These are phyloP conservation scores for Escovopsis weberi DNA, from an alignment of 2,329 filamentous ascomycete genomes.

Conservation along the genomic window DNA sequence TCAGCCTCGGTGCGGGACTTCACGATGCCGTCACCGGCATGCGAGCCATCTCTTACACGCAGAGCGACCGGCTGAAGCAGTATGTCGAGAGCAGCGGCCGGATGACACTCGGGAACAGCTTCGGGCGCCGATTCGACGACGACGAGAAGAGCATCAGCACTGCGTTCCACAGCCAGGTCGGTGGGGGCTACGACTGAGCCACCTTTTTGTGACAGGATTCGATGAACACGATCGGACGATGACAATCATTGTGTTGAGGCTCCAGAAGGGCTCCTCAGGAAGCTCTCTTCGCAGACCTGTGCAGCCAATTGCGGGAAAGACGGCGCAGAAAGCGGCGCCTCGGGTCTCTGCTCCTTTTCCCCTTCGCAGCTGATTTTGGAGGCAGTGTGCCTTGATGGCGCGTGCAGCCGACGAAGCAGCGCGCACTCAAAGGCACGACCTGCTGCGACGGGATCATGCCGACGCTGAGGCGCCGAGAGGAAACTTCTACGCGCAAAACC, in stretches of 20 bases:
- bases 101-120: constrained; percentile 50
- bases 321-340: too few species aligned
- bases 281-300: constrained; percentile 1
- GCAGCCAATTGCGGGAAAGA: too few species aligned
- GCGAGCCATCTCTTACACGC: constrained; percentile 43
- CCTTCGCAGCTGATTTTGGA: constrained; percentile 1
- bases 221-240: constrained; percentile 15
- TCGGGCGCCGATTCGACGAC: constrained; percentile 64
- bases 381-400: too few species aligned
- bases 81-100: constrained; percentile 81
- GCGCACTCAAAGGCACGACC: too few species aligned
- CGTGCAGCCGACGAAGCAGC: too few species aligned
- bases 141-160: constrained; percentile 94
- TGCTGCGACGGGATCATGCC: too few species aligned
- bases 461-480: too few species aligned
- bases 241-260: constrained; percentile 12
- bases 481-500: too few species aligned
- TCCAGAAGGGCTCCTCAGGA: background rate
- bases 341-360: too few species aligned
- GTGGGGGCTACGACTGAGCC: constrained; percentile 42
- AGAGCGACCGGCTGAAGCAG: constrained; percentile 70
- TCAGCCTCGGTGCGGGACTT: constrained; percentile 70
- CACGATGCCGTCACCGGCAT: constrained; percentile 56
- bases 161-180: constrained; percentile 90
- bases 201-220: constrained; percentile 5